Conservation (phyloP, 371 early-diverging fungal genomes). For the Apophysomyces trapeziformis region DNA sequence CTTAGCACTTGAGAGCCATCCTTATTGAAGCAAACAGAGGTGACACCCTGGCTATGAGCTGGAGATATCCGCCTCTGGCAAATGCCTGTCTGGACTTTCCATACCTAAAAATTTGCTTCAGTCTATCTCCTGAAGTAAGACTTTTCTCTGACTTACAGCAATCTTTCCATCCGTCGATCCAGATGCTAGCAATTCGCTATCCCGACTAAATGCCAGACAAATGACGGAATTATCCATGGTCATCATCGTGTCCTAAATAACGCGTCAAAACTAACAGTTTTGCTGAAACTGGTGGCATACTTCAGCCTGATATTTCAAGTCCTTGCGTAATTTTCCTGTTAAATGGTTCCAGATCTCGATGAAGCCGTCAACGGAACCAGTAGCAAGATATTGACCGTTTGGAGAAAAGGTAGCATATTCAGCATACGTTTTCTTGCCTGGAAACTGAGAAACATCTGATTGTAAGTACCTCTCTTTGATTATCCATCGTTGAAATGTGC, state of each 20-base stretch:
- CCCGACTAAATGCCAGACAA: conserved; percentile 74
- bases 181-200: conserved; percentile 82
- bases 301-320: conserved; percentile 90
- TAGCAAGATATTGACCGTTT: conserved; percentile 83
- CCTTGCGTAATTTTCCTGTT: conserved; percentile 89
- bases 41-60: conserved; percentile 90
- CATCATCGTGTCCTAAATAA: conserved; percentile 82
- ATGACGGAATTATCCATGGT: conserved; percentile 91
- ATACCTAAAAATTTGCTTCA: conserved; percentile 50
- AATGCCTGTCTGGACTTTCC: conserved; percentile 82
- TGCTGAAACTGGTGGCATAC: conserved; percentile 33
- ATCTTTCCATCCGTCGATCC: conserved; percentile 90
- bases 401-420: conserved; percentile 85
- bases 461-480: no score
- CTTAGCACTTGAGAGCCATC: conserved; percentile 84
- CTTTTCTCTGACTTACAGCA: conserved; percentile 49
- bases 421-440: conserved; percentile 83
- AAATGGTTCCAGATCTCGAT: conserved; percentile 94
- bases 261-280: not conserved
- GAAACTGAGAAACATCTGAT: conserved; percentile 61
- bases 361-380: conserved; percentile 92
- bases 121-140: not conserved
- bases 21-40: conserved; percentile 75
- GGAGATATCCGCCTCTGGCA: conserved; percentile 73
- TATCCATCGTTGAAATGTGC: not conserved